Base-by-base conservation (phyloP, 345 rosid species). In the Populus alba region DNA sequence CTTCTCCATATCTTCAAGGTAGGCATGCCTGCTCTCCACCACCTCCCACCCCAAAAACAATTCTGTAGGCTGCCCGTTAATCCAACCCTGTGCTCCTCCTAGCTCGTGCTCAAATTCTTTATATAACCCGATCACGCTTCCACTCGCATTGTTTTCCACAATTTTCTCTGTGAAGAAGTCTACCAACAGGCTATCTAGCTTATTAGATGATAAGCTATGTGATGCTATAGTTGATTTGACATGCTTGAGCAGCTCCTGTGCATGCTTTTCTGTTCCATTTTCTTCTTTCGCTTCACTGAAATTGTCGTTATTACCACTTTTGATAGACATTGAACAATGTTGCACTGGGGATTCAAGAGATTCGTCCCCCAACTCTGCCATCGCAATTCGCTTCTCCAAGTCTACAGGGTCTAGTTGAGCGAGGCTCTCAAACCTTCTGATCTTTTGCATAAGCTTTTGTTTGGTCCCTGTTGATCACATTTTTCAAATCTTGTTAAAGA, bases 11-110 rank as follows among this genome's bases (percentile, higher is more conserved):
- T 88, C 91, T 41, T 79, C 87, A 57, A 92, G 66, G 57, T 87
- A 93, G 16, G 77, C 70, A 20, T 68, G 73, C 59, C 98, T 89
- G 13, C 85, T 83, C 12, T 83, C 87, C 66, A 57, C 73, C 72
- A 84, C 85, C 71, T 92, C 90, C 97, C 96, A 92, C 25, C 92
- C 91, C 72, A 81, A 15, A 74, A 87, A 69, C 81, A 80, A 8
- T 43, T 89, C 90, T 53, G 82, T 70, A 9, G 87, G 77, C 45
- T 74, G 55, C 41, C 89, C 92, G 61, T 77, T 80, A 10, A 92
- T 38, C 99, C 99, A 92, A 20, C 88, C 92, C 74, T 81, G 80
- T 11, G 84, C 93, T 75, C 25, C 78, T 80, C 77, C 80, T 35
- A 74, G 27, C 15, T 75, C 71, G 12, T 62, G 29, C 75, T 53